Evolutionary conservation across 495 filamentous ascomycete species (phyloP), one percentile per base, ranked within the genome.

Genomic region (Penicillium pulvis): DNA sequence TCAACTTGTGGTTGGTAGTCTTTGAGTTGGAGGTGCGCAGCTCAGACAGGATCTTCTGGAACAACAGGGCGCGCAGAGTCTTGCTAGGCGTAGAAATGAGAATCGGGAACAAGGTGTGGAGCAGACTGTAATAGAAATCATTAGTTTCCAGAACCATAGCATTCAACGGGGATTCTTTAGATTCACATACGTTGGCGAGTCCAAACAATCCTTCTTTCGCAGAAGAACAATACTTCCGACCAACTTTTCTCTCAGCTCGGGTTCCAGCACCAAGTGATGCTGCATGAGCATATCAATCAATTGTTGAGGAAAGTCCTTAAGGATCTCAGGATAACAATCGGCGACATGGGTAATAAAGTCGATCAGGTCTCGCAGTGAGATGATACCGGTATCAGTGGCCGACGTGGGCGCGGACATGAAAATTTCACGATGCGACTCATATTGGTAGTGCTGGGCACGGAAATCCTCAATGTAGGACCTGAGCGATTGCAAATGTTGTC

Each of bases 261-360:
- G 75, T 65, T 93, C 87, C 20, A 99, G 78, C 2, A 85, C 80
- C 26, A 85, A 82, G 78, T 98, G 93, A 70, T 98, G 90, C 35
- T 86, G 78, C 51, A 82, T 83, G 42, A 99, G 75, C 60, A 98
- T 85, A 39, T 87, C 80, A 58, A 89, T 90, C 20, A 99, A 79
- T 61, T 96, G 89, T 52, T 88, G 82, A 16, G 91, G 86, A 68
- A 96, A 98, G 5, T 81, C 74, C 50, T 84, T 82, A 14, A 91
- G 89, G 60, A 91, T 81, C 24, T 85, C 81, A 24, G 93, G 92
- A 71, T 94, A 99, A 76, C 91, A 94, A 68, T 96, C 91, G 68
- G 93, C 90, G 58, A 94, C 90, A 76, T 98, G 93, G 35, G 93
- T 86, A 53, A 98, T 78, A 63, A 97, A 90, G 64, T 96, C 92